These are phyloP conservation scores for Paramecium tetraurelia DNA, from an alignment of 73 alveolate species.

Conservation along the genomic window DNA sequence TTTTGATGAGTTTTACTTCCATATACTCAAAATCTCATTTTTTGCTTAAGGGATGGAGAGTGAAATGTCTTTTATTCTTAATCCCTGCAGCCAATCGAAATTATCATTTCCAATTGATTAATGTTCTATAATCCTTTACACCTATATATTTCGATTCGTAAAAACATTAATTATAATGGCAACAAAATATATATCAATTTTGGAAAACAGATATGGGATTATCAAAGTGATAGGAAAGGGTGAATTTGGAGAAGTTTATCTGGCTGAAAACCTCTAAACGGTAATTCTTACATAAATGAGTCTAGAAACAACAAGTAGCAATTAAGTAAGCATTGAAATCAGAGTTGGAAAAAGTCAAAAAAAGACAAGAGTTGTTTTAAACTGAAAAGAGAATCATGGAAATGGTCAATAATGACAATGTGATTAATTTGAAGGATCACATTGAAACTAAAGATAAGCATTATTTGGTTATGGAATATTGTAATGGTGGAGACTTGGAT, in stretches of 20 bases:
- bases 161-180: neutral
- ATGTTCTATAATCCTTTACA: neutral
- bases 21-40: neutral
- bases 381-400: constrained; percentile 39
- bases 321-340: constrained; percentile 16
- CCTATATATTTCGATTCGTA: neutral
- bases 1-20: neutral
- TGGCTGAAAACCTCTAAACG: constrained; percentile 20
- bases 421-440: neutral
- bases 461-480: constrained; percentile 29
- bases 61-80: neutral
- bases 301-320: constrained; percentile 13
- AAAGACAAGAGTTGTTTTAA: constrained; percentile 26
- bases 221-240: constrained; percentile 28
- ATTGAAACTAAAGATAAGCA: constrained; percentile 41
- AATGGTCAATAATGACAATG: constrained; percentile 11
- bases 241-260: constrained; percentile 34
- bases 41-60: neutral
- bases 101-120: neutral
- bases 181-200: neutral
- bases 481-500: constrained; percentile 44
- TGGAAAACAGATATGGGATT: constrained; percentile 13
- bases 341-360: constrained; percentile 33
- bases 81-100: neutral
- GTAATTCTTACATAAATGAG: neutral